These are phyloP conservation scores for Penicillium coprophilum DNA, from an alignment of 495 filamentous ascomycete species.

Conservation along the genomic window DNA sequence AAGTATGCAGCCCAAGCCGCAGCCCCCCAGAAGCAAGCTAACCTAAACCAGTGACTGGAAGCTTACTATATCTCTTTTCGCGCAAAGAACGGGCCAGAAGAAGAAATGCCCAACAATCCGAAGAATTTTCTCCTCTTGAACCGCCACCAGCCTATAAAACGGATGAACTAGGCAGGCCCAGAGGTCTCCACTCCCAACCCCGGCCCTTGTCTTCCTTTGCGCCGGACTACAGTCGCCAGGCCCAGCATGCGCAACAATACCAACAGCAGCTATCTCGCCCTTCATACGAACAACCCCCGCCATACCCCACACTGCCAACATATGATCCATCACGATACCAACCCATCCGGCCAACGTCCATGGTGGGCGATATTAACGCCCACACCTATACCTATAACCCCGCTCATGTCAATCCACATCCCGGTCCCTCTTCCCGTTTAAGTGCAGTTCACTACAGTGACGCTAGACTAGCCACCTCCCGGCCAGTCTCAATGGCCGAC, in stretches of 20 bases:
- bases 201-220: slow-evolving; percentile 34
- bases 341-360: slow-evolving; percentile 22
- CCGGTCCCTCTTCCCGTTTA: slow-evolving; percentile 24
- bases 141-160: slow-evolving; percentile 23
- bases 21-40: slow-evolving; percentile 3
- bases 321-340: slow-evolving; percentile 38
- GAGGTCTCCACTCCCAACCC: slow-evolving; percentile 23
- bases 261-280: slow-evolving; percentile 20
- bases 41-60: slow-evolving; percentile 23
- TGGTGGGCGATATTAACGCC: background rate
- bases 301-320: slow-evolving; percentile 24
- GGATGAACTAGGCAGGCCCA: slow-evolving; percentile 13
- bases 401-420: background rate
- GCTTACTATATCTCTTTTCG: slow-evolving; percentile 26
- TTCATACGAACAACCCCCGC: slow-evolving; percentile 24
- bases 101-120: slow-evolving; percentile 18
- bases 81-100: slow-evolving; percentile 31
- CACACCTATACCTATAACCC: slow-evolving; percentile 7
- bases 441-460: slow-evolving; percentile 26
- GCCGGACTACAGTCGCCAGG: slow-evolving; percentile 25
- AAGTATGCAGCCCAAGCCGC: slow-evolving; percentile 20
- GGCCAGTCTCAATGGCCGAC: slow-evolving; percentile 7
- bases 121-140: slow-evolving; percentile 8
- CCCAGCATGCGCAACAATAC: slow-evolving; percentile 9
- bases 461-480: slow-evolving; percentile 20